phyloP scores from a whole-genome alignment of 2,329 filamentous ascomycete species.

The Fonsecaea nubica region DNA sequence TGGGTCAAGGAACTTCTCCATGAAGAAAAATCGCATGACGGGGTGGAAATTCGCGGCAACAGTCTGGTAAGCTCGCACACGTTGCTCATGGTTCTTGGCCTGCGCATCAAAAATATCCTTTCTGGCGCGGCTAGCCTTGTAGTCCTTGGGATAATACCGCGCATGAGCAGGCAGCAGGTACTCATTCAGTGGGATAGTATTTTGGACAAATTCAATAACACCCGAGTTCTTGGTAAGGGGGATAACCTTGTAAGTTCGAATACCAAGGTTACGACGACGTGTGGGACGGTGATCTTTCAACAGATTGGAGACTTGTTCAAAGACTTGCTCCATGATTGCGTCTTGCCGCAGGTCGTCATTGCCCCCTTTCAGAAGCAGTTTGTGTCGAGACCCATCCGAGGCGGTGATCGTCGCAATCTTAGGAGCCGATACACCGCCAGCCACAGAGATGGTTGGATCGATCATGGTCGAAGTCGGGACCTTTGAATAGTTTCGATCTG shows the following conservation, averaged over 20 bases:
- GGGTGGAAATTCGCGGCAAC: constrained; percentile 85
- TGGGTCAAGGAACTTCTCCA: constrained; percentile 90
- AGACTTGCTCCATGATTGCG: constrained; percentile 99
- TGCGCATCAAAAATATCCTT: constrained; percentile 79
- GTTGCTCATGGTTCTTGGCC: constrained; percentile 69
- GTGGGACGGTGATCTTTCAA: constrained; percentile 85
- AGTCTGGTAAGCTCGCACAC: constrained; percentile 76
- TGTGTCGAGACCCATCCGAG: constrained; percentile 79
- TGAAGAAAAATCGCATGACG: constrained; percentile 95
- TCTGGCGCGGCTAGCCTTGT: constrained; percentile 76
- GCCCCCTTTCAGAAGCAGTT: constrained; percentile 91
- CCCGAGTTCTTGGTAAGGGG: constrained; percentile 84
- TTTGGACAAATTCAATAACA: constrained; percentile 94
- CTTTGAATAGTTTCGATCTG: constrained; percentile 74
- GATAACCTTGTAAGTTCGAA: constrained; percentile 96
- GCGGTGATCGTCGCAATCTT: constrained; percentile 88
- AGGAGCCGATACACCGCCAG: constrained; percentile 86
- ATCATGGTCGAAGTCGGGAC: constrained; percentile 78
- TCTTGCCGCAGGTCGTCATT: constrained; percentile 97
- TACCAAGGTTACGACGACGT: constrained; percentile 83
- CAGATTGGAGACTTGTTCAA: constrained; percentile 90
- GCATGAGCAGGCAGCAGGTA: constrained; percentile 91
- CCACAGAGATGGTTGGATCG: constrained; percentile 78
- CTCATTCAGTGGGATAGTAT: constrained; percentile 90
- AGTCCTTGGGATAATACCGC: constrained; percentile 82